phyloP scores from a whole-genome alignment of 441 rosid species.

The Populus tomentosa region DNA sequence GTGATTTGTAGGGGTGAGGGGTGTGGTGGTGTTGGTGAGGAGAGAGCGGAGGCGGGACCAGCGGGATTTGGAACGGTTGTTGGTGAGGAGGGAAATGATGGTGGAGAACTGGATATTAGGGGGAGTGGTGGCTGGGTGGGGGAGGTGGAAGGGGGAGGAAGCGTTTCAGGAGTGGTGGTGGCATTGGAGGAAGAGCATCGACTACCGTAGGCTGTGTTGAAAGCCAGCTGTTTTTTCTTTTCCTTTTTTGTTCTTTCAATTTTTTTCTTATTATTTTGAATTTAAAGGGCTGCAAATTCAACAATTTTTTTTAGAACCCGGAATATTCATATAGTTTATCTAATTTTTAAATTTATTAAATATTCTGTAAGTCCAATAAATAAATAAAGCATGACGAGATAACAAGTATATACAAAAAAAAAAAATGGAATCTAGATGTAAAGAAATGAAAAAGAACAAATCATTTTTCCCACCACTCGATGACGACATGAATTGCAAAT shows the following conservation, averaged over 20 bases:
- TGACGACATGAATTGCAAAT: too few relatives aligned
- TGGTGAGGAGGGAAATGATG: conserved; percentile 56
- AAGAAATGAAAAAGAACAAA: too few relatives aligned
- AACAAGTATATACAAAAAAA: too few relatives aligned
- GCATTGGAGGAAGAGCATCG: conserved; percentile 13
- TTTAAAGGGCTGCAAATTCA: too few relatives aligned
- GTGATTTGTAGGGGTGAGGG: conserved; percentile 42
- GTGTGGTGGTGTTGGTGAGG: conserved; percentile 26
- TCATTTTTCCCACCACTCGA: too few relatives aligned
- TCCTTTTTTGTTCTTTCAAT: too few relatives aligned
- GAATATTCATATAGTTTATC: too few relatives aligned
- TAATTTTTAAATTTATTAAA: too few relatives aligned
- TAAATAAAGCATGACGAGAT: fast-evolving
- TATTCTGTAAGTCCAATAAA: too few relatives aligned
- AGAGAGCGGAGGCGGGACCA: conserved; percentile 65
- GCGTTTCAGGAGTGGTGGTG: conserved; percentile 15
- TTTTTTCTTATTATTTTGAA: too few relatives aligned
- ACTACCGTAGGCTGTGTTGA: not conserved
- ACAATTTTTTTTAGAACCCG: too few relatives aligned
- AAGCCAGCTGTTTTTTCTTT: not conserved
- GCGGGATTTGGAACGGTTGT: conserved; percentile 74
- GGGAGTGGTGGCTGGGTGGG: conserved; percentile 20
- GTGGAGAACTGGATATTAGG: conserved; percentile 16
- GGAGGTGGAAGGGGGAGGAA: conserved; percentile 20
- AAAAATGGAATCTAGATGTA: too few relatives aligned